Conservation (phyloP, 2,329 filamentous ascomycete species). For the Macrophomina phaseolina region DNA sequence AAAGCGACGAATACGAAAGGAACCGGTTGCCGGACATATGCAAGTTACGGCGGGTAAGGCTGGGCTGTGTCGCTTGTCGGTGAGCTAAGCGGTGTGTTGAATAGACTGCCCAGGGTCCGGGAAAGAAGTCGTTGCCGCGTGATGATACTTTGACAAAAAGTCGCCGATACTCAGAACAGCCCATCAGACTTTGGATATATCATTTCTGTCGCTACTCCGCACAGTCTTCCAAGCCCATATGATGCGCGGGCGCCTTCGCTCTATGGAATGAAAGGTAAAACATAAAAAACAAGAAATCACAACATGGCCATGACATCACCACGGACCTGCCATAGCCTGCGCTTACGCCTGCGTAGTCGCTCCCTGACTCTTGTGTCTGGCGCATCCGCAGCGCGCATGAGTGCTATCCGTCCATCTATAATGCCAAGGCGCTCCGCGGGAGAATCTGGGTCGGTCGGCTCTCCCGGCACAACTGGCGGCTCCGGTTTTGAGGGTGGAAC, state of each 20-base stretch:
- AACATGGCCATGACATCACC: conserved; percentile 26
- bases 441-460: background rate
- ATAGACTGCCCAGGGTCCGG: background rate
- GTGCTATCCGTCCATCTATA: background rate
- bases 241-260: background rate
- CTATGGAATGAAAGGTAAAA: background rate
- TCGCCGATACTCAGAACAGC: background rate
- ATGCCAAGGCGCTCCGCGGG: conserved; percentile 5
- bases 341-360: conserved; percentile 24
- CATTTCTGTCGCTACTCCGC: background rate
- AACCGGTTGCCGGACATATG: background rate
- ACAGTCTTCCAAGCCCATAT: background rate
- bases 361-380: conserved; percentile 11
- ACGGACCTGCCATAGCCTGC: conserved; percentile 4
- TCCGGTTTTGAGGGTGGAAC: conserved; percentile 14
- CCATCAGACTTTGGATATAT: background rate
- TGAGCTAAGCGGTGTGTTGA: conserved; percentile 22
- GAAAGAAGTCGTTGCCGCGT: conserved; percentile 6
- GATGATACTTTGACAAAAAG: background rate
- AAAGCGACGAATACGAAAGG: background rate
- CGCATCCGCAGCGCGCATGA: background rate
- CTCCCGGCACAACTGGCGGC: conserved; percentile 10
- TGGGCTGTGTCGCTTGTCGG: conserved; percentile 2
- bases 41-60: background rate
- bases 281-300: conserved; percentile 5